A percentile compares a stretch with the other conserved stretches of the same genome.
Evolutionary conservation across 139 green algal genomes (phyloP).

Genomic region (Desmodesmus armatus): DNA sequence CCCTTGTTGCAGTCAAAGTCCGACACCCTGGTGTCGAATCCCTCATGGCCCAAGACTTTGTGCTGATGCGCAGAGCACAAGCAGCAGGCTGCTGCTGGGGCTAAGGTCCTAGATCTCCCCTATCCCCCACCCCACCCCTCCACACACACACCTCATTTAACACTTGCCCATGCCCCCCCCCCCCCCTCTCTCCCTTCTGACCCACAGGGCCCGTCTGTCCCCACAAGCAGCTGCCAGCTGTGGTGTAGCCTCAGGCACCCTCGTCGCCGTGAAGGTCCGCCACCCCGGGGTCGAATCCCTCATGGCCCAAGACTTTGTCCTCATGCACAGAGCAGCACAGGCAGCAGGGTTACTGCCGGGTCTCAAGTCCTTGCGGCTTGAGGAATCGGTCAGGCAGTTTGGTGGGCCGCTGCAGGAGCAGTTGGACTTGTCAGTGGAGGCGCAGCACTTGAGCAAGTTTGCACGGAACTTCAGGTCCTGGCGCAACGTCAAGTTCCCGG

Average conservation of each 20-base stretch:
- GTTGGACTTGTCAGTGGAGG: conserved; percentile 88
- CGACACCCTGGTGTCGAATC: conserved; percentile 81
- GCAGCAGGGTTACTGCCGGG: conserved; percentile 60
- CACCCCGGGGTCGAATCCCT: conserved; percentile 81
- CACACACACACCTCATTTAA: too few relatives aligned
- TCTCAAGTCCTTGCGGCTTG: conserved; percentile 78
- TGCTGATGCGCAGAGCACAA: conserved; percentile 80
- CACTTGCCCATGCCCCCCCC: too few relatives aligned
- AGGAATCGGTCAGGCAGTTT: conserved; percentile 89
- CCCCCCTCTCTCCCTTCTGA: too few relatives aligned
- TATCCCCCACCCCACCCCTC: too few relatives aligned
- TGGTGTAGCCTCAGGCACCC: conserved; percentile 40
- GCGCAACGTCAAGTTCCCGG: conserved; percentile 62
- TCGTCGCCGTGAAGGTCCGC: conserved; percentile 83
- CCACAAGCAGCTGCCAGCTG: conserved; percentile 45
- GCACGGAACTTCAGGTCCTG: conserved; percentile 82
- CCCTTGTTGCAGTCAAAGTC: conserved; percentile 80
- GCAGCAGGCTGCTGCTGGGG: conserved; percentile 60
- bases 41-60: conserved; percentile 87
- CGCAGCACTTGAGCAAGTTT: conserved; percentile 79
- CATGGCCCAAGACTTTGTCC: conserved; percentile 86
- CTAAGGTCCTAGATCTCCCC: too few relatives aligned
- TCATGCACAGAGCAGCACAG: conserved; percentile 81
- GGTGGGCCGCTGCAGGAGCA: conserved; percentile 87
- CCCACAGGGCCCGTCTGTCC: conserved; percentile 15